phyloP scores from a whole-genome alignment of 2,329 filamentous ascomycete genomes.

The Zymoseptoria pseudotritici region DNA sequence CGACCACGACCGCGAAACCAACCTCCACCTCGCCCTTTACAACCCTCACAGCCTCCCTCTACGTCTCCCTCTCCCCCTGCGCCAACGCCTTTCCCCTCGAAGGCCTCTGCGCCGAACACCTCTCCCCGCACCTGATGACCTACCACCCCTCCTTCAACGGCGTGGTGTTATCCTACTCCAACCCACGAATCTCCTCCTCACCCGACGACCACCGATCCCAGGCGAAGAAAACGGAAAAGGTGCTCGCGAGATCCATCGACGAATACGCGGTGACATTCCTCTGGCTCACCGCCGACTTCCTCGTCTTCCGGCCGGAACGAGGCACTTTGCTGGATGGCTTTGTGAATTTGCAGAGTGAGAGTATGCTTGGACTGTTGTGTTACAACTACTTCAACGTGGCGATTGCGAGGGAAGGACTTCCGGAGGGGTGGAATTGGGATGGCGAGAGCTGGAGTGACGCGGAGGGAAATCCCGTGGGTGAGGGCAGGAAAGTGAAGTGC shows the following conservation, averaged over 20 bases:
- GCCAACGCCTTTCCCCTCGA: slow-evolving; percentile 64
- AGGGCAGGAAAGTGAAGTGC: slow-evolving; percentile 53
- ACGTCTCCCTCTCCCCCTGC: slow-evolving; percentile 64
- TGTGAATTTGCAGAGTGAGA: slow-evolving; percentile 80
- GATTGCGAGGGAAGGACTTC: slow-evolving; percentile 69
- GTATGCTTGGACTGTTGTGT: slow-evolving; percentile 80
- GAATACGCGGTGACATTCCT: slow-evolving; percentile 83
- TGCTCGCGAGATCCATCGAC: slow-evolving; percentile 49
- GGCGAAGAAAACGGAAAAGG: slow-evolving; percentile 7
- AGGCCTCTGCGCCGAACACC: slow-evolving; percentile 64
- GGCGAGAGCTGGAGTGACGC: slow-evolving; percentile 67
- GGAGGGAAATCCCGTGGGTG: slow-evolving; percentile 60
- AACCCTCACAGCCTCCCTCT: slow-evolving; percentile 72
- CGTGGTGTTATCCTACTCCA: slow-evolving; percentile 66
- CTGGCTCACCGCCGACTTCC: slow-evolving; percentile 81
- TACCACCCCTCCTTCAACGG: slow-evolving; percentile 67
- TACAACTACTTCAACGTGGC: slow-evolving; percentile 89
- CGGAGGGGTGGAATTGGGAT: slow-evolving; percentile 66
- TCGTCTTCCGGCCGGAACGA: slow-evolving; percentile 69
- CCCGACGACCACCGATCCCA: slow-evolving; percentile 10
- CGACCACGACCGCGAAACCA: slow-evolving; percentile 2
- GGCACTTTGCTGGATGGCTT: slow-evolving; percentile 71
- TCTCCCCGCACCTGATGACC: slow-evolving; percentile 66
- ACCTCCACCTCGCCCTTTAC: slow-evolving; percentile 58
- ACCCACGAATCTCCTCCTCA: slow-evolving; percentile 56